Base-by-base conservation (phyloP, 129 eudicot genomes). In the Glebionis coronaria region DNA sequence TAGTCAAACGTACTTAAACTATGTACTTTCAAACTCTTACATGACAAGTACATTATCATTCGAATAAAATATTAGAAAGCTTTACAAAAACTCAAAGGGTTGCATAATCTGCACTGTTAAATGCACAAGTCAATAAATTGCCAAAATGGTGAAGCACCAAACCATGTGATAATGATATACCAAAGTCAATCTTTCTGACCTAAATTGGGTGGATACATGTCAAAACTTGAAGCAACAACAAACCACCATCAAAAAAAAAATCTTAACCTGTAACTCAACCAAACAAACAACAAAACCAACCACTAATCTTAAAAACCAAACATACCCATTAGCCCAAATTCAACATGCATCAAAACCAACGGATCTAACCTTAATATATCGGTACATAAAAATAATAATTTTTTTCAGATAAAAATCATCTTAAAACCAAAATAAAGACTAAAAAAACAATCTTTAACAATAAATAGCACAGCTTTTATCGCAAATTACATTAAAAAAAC, bases 201-300 rank as follows among this genome's bases (percentile, higher is more conserved):
- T 73, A 73, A 74, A 75, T 75, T 75, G 68, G 74, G 80, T 75
- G 70, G 64, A 68, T 40, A 53, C 63, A 68, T 68, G 38, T 67
- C 62, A 75, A 59, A 68, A 68, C 80, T 75, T 75, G 5, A 75
- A 75, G 79, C 63, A 67, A 75, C 73, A 59, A 66, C 20, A 51
- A 63, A 20, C 9, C 58, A 55, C 46, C 55, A 75, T 28, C n/a
- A n/a, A n/a, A 56, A 56, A 64, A 29, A 67, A 56, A 67, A 51
- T 6, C 29, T 57, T 31, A 56, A 47, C 21, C 44, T 66, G 54
- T 57, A 47, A 62, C 57, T 54, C 63, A 57, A 57, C 7, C 45
- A 56, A 74, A 74, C 61, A 75, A 60, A 38, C 21, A 66, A 49
- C 68, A 60, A 56, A 64, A 64, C 14, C 58, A 35, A 35, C 6